Base-by-base conservation (phyloP, 768 basidiomycete genomes). In the Saitozyma podzolica region DNA sequence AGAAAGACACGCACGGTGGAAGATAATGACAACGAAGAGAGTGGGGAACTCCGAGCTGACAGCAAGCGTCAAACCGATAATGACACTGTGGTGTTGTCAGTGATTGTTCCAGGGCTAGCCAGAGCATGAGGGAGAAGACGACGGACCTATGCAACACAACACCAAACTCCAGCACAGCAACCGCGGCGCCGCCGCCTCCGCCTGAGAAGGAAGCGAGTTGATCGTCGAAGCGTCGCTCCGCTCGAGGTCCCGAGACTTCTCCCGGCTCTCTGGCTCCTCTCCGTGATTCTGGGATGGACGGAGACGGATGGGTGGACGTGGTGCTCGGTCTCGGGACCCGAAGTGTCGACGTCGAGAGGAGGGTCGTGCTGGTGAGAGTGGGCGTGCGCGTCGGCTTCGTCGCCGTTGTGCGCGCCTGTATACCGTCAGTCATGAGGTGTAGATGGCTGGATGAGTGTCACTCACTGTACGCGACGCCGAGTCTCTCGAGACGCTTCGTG, bases 101-200 rank as follows among this genome's bases (percentile, higher is more conserved):
- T n/a, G 16, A n/a, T n/a, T 39, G 3, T 9, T 7, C 29, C 19
- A 20, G 8, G 8, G 40, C n/a, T 19, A 49, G 9, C 3, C 54
- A n/a, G 17, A 39, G 50, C 42, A 41, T 62, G 42, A 68, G 20
- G 9, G 50, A 9, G 4, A n/a, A 19, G 39, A 29, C 8, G 40
- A 62, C 61, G 37, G 13, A 85, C 87, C 88, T 90, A 74, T 94
- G 93, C 41, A 97, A 80, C 6, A 92, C 78, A 40, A 97, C 91
- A 69, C 95, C 95, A 70, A 96, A 95, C 75, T 99, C 95, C 51
- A 99, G 83, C 61, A 97, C 93, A 41, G 85, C 91, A 52, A 99
- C 84, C 14, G 92, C 93, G 53, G 92, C 2, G 90, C 87, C 0
- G 71, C 51, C 17, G 73, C 77, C 17, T 78, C 77, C 40, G 77